phyloP scores from a whole-genome alignment of 2,329 filamentous ascomycete genomes.

The Hawksworthiomyces lignivorus region DNA sequence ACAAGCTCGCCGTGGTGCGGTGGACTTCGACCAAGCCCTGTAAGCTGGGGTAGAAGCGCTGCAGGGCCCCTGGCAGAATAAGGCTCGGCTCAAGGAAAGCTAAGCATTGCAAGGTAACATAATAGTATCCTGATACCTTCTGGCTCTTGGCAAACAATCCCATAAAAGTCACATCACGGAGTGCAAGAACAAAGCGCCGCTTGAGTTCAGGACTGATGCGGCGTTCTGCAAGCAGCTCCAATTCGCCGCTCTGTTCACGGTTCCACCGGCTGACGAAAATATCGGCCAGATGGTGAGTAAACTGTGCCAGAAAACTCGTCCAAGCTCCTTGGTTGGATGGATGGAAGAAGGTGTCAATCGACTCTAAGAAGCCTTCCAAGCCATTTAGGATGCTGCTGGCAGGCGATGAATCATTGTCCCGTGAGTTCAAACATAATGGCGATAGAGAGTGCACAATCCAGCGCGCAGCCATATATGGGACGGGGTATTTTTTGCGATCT shows the following conservation, averaged over 20 bases:
- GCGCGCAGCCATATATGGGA: slow-evolving; percentile 83
- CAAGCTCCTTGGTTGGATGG: slow-evolving; percentile 90
- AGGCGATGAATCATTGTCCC: slow-evolving; percentile 2
- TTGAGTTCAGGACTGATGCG: slow-evolving; percentile 75
- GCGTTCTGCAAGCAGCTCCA: slow-evolving; percentile 74
- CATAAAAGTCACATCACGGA: slow-evolving; percentile 95
- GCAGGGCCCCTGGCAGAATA: slow-evolving; percentile 85
- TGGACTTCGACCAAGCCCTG: slow-evolving; percentile 97
- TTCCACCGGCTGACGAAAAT: slow-evolving; percentile 98
- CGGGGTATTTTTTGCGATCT: slow-evolving; percentile 87
- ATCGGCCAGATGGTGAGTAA: slow-evolving; percentile 87
- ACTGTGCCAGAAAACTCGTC: slow-evolving; percentile 82
- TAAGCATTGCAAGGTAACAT: slow-evolving; percentile 81
- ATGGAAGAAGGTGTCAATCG: slow-evolving; percentile 97
- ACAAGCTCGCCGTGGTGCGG: slow-evolving; percentile 86
- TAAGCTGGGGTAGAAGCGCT: slow-evolving; percentile 93
- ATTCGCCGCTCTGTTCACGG: slow-evolving; percentile 83
- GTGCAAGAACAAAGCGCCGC: slow-evolving; percentile 76
- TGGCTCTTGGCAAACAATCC: slow-evolving; percentile 94
- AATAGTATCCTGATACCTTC: slow-evolving; percentile 83
- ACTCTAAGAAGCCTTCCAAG: slow-evolving; percentile 86
- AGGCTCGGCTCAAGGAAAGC: slow-evolving; percentile 86
- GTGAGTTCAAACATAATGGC: slow-evolving; percentile 66
- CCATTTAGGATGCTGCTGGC: slow-evolving; percentile 74
- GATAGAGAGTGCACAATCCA: slow-evolving; percentile 93